Base-by-base conservation (phyloP, 495 filamentous ascomycete species). In the Lindgomyces ingoldianus region DNA sequence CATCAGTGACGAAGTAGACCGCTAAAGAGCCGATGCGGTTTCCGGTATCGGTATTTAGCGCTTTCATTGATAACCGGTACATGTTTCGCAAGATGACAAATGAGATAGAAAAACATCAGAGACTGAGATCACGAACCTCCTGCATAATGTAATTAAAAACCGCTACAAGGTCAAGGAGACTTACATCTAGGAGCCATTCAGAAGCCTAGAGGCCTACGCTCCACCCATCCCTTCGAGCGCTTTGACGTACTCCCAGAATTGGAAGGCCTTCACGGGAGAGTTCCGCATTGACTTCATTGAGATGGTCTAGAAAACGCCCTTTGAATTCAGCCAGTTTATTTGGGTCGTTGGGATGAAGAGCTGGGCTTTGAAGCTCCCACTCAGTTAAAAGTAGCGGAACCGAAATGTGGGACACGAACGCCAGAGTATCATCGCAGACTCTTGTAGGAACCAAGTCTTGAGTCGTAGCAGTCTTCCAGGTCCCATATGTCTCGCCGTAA, bases 401-500 rank as follows among this genome's bases (percentile, higher is more conserved):
- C 6, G 49, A 52, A 30, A 52, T 30, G 30, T 52, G 49, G 18
- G 30, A 52, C 49, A 52, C 30, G 16, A 52, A 52, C 10, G 49
- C 49, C 8, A 52, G 14, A 29, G 49, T 52, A 29, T 52, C 26
- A 9, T 52, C 49, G 14, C 49, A 52, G 18, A 30, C 29, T 8
- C 49, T 24, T 18, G 49, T 52, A 8, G 49, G 49, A 9, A 27
- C 16, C 25, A 52, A 27, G 3, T 52, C 49, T 30, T 52, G 49
- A 6, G 49, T 52, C 25, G 49, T 30, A 18, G 49, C 49, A 3
- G 26, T 30, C 49, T 52, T 27, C 49, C 49, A 52, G 3, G 49
- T 52, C 26, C 30, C 49, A 27, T 52, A 52, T 30, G 49, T 52
- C 26, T 52, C 49, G 49, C 49, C 49, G 30, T 52, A 25, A 4